phyloP scores from a whole-genome alignment of 352 stramenopile genomes.

The Globisporangium nodosum region DNA sequence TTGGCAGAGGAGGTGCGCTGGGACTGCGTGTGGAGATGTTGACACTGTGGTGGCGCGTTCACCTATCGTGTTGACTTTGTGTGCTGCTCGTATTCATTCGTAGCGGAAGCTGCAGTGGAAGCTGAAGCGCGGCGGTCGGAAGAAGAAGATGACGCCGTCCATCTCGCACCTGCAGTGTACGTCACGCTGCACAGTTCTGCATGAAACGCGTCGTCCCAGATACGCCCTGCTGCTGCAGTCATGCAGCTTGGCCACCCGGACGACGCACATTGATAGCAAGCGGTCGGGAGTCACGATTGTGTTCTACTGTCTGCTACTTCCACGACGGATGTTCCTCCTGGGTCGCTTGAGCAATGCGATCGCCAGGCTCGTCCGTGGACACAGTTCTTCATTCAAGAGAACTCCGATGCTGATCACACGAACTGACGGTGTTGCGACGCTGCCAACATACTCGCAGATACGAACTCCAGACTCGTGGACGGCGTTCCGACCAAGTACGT shows the following conservation, averaged over 20 bases:
- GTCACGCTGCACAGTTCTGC: conserved; percentile 16
- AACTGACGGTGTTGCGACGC: conserved; percentile 4
- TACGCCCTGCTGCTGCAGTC: conserved; percentile 43
- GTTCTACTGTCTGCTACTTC: neutral
- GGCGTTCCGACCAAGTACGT: conserved; percentile 50
- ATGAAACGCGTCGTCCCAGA: conserved; percentile 39
- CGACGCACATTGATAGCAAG: conserved; percentile 36
- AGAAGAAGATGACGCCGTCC: conserved; percentile 57
- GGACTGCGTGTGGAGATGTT: neutral
- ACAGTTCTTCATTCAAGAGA: conserved; percentile 1
- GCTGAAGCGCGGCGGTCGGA: conserved; percentile 25
- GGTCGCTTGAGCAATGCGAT: conserved; percentile 15
- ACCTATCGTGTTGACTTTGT: neutral
- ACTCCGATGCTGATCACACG: neutral
- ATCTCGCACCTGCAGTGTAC: conserved; percentile 64
- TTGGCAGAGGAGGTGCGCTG: conserved; percentile 38
- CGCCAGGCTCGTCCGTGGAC: conserved; percentile 14
- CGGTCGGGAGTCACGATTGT: neutral
- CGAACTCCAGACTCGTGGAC: conserved; percentile 35
- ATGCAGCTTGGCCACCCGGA: conserved; percentile 38
- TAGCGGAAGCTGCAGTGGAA: conserved; percentile 19
- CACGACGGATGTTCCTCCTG: conserved; percentile 21
- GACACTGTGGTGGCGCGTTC: neutral
- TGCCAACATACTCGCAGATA: conserved; percentile 16
- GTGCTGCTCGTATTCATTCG: neutral